phyloP scores from a whole-genome alignment of 352 stramenopile species.

The Aphanomyces euteiches region DNA sequence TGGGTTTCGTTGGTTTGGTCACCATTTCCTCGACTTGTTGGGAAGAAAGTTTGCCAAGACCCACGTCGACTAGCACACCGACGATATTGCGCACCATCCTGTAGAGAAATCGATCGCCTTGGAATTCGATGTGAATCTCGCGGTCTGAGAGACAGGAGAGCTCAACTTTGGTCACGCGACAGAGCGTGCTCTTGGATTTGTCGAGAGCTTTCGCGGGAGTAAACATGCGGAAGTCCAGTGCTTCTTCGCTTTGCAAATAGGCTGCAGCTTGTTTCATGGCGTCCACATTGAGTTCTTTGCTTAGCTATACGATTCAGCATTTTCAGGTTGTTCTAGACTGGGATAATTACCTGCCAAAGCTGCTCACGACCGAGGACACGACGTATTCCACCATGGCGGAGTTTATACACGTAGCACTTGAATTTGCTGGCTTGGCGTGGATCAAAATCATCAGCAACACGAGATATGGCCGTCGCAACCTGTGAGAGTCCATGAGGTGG shows the following conservation, averaged over 20 bases:
- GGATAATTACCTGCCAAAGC: slow-evolving; percentile 38
- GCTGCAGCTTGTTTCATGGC: slow-evolving; percentile 49
- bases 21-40: slow-evolving; percentile 49
- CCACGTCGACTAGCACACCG: slow-evolving; percentile 72
- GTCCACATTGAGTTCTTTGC: slow-evolving; percentile 48
- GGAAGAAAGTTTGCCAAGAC: slow-evolving; percentile 43
- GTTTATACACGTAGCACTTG: slow-evolving; percentile 68
- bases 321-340: background rate
- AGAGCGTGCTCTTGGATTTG: slow-evolving; percentile 49
- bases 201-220: slow-evolving; percentile 48
- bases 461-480: background rate
- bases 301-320: slow-evolving; percentile 38
- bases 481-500: no score
- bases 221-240: slow-evolving; percentile 68
- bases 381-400: slow-evolving; percentile 50
- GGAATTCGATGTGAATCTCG: slow-evolving; percentile 50
- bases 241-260: slow-evolving; percentile 35
- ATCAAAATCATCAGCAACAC: slow-evolving; percentile 41
- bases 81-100: slow-evolving; percentile 85
- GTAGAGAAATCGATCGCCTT: slow-evolving; percentile 75
- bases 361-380: slow-evolving; percentile 47
- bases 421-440: slow-evolving; percentile 44
- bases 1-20: slow-evolving; percentile 37
- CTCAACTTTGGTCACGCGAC: slow-evolving; percentile 36
- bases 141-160: slow-evolving; percentile 25